phyloP scores from a whole-genome alignment of 129 eudicot species.

The Flaveria ramosissima region DNA sequence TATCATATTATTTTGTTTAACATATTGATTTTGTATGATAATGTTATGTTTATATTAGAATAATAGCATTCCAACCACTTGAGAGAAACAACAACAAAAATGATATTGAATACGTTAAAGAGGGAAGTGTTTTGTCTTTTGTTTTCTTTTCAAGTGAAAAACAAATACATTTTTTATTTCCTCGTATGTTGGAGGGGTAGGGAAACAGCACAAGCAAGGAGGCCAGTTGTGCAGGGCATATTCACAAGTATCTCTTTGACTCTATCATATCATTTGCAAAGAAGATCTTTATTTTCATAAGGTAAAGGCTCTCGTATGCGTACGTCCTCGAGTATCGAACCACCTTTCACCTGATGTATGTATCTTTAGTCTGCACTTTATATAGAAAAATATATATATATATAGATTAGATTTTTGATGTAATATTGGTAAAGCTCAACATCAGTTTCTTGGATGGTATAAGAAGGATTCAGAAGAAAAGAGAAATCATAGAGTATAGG shows the following conservation, averaged over 20 bases:
- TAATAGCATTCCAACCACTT: background rate
- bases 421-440: no score
- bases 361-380: no score
- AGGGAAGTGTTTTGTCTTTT: background rate
- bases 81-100: background rate
- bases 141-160: background rate
- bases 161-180: background rate
- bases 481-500: no score
- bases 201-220: background rate
- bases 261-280: background rate
- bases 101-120: background rate
- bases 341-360: no score
- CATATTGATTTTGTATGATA: no score
- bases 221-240: background rate
- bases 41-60: background rate
- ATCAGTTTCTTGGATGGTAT: no score
- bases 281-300: background rate
- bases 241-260: background rate
- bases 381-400: no score
- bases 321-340: no score
- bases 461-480: no score
- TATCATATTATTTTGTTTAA: no score
- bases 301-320: no score
- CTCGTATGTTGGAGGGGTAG: background rate
- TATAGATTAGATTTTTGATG: no score